Evolutionary conservation across 495 filamentous ascomycete species (phyloP), one percentile per base, ranked within the genome.

Genomic region (Patellaria atrata): DNA sequence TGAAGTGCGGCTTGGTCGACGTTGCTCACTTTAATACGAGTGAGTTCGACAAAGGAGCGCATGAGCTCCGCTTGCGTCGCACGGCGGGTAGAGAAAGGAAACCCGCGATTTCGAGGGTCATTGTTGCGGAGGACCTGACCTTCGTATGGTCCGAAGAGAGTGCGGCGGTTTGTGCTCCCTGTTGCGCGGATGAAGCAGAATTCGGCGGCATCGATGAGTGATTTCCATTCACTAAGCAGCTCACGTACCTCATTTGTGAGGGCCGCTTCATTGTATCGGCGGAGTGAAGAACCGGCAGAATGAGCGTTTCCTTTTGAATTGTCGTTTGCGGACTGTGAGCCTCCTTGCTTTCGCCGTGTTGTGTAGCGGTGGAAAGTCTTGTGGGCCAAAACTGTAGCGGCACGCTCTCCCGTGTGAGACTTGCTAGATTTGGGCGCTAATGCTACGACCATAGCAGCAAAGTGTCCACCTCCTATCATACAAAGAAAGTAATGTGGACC

Each of bases 341-440:
- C 89, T 60, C 89, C 89, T 56, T 97, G 89, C 48, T 96, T 97
- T 36, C 87, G 73, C 26, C 89, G 68, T 0, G 89, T 97, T 0
- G 89, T 97, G 49, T 97, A 97, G 17, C 91, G 71, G 54, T 97
- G 89, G 58, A 96, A 96, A 0, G 91, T 93, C 57, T 97, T 96
- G 54, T 96, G 89, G 3, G 81, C 89, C 35, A 96, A 62, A 3
- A 97, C 80, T 1, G 73, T 72, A 5, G 85, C 81, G 48, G 89
- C 78, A 38, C 79, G 71, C 33, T 86, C 80, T 2, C 83, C 83
- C 18, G 70, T 61, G 29, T 71, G 60, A 38, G 72, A 71, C 43
- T 83, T 85, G 31, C 71, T 72, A 25, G 73, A 59, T 43, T 80
- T 83, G 0, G 91, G 86, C 0, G 80, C 75, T 3, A 96, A 65